Evolutionary conservation across 2,329 filamentous ascomycete genomes (phyloP), one percentile per base, ranked within the genome.

Genomic region (Aspergillus sp.): DNA sequence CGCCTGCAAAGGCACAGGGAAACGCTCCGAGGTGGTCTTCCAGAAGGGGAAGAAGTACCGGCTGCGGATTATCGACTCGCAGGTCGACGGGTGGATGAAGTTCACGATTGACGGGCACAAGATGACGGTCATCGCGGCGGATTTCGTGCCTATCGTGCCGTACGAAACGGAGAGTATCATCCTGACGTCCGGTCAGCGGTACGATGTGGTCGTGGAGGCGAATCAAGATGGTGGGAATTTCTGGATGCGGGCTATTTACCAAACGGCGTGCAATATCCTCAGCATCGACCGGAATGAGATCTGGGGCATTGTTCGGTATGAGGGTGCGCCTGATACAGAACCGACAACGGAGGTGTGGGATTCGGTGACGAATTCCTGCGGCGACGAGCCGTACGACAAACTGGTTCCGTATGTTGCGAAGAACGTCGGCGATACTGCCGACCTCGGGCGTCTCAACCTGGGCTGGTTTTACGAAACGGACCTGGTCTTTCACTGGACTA

Each of bases 91-190:
- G 2, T 46, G 32, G 32, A 36, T 36, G 32, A 13, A 16, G 32
- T 36, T 60, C 29, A 72, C 66, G 40, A 77, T 86, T 74, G 62
- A 87, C 80, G 79, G 76, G 1, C 85, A 88, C 67, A 81, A 71
- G 21, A 73, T 88, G 69, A 86, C 78, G 0, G 82, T 88, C 50
- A 83, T 88, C 49, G 78, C 84, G 20, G 81, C 82, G 59, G 86
- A 88, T 64, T 86, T 86, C 51, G 81, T 87, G 3, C 75, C 80
- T 1, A 73, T 88, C 32, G 64, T 82, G 58, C 85, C 87, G 0
- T 89, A 88, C 65, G 29, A 23, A 23, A 75, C 81, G 4, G 85
- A 85, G 0, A 74, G 80, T 4, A 78, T 84, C 3, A 74, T 88
- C 16, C 83, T 53, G 6, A 42, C 45, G 1, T 45, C 47, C 47